Conservation (phyloP, 148 eudicot genomes). For the Vaccinium myrtillus region DNA sequence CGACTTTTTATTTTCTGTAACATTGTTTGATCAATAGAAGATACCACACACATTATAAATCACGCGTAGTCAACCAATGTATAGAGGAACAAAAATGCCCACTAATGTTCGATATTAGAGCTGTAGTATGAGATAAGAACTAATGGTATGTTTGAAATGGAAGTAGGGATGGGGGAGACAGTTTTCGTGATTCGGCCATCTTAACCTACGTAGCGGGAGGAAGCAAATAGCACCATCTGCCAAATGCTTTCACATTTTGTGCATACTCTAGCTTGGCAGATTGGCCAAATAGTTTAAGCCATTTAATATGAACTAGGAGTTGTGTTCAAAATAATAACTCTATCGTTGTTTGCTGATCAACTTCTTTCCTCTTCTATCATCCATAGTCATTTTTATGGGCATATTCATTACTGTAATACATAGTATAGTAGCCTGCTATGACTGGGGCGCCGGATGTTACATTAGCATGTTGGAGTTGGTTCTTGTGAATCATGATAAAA, state of each 20-base stretch:
- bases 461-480: not conserved
- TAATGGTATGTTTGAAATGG: too few relatives aligned
- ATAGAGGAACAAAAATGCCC: not conserved
- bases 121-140: too few relatives aligned
- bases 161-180: too few relatives aligned
- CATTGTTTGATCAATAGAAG: not conserved
- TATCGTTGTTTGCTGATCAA: not conserved
- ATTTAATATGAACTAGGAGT: not conserved
- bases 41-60: not conserved
- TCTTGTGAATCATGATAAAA: not conserved
- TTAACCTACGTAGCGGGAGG: not conserved
- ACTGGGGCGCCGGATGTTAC: not conserved
- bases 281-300: not conserved
- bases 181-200: too few relatives aligned
- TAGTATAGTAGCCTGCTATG: not conserved
- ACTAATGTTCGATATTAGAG: not conserved
- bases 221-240: not conserved
- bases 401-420: not conserved
- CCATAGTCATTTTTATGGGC: not conserved
- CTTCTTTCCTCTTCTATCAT: not conserved
- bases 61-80: not conserved
- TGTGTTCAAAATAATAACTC: not conserved
- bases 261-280: not conserved
- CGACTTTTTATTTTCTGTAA: not conserved
- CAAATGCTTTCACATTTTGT: not conserved